Evolutionary conservation across 2,329 filamentous ascomycete genomes (phyloP).

Genomic region (Fusarium clavum): DNA sequence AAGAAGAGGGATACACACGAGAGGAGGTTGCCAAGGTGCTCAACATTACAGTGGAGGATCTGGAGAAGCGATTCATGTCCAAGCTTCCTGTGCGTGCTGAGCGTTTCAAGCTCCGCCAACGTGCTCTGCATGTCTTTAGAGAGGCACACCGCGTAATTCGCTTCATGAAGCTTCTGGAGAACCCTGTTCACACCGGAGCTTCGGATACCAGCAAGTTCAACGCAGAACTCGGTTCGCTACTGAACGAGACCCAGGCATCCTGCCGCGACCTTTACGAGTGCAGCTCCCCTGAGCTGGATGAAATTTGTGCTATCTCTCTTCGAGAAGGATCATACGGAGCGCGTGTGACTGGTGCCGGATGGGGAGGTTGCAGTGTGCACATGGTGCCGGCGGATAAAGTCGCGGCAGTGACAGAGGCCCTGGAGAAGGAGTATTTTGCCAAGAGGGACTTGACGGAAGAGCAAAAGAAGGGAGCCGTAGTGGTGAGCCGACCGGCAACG

Average conservation of each 20-base stretch:
- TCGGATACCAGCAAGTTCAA: constrained; percentile 72
- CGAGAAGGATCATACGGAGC: constrained; percentile 85
- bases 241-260: constrained; percentile 90
- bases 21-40: constrained; percentile 83
- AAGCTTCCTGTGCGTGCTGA: constrained; percentile 91
- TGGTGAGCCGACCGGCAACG: constrained; percentile 87
- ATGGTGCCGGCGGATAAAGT: constrained; percentile 88
- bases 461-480: constrained; percentile 81
- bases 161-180: constrained; percentile 83
- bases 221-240: constrained; percentile 77
- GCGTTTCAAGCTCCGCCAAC: constrained; percentile 86
- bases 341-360: constrained; percentile 90
- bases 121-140: constrained; percentile 89
- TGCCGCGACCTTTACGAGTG: constrained; percentile 92
- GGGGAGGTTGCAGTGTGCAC: constrained; percentile 97
- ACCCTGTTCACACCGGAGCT: constrained; percentile 52
- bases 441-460: constrained; percentile 74
- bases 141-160: constrained; percentile 88
- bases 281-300: constrained; percentile 91
- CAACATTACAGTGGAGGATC: constrained; percentile 73
- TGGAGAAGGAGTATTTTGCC: constrained; percentile 85
- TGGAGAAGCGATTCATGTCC: constrained; percentile 83
- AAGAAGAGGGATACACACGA: constrained; percentile 87
- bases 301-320: constrained; percentile 83
- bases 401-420: constrained; percentile 78